A percentile compares a stretch with the other conserved stretches of the same genome.
Evolutionary conservation across 106 monocot genomes (phyloP).

Genomic region (Dioscorea zingiberensis): DNA sequence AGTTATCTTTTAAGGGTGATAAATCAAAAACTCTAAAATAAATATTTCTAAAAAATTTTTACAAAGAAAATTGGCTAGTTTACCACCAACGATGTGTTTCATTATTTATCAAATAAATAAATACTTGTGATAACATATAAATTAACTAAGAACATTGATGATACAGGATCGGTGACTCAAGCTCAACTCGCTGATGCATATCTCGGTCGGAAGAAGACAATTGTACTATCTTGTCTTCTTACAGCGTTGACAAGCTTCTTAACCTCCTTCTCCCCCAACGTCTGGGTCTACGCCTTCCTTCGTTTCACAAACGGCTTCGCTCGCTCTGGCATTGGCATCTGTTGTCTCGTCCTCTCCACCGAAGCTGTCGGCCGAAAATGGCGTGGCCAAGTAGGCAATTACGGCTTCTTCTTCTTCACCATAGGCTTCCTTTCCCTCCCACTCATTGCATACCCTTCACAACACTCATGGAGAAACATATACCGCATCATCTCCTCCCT

Average conservation of each 20-base stretch:
- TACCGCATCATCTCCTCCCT: constrained; percentile 48
- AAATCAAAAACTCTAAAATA: no score
- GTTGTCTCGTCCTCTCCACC: constrained; percentile 73
- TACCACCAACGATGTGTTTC: no score
- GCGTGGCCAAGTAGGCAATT: constrained; percentile 72
- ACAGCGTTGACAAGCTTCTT: constrained; percentile 48
- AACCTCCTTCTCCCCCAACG: constrained; percentile 66
- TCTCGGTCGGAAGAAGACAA: constrained; percentile 66
- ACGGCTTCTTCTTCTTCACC: constrained; percentile 85
- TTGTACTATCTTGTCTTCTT: constrained; percentile 62
- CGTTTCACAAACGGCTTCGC: constrained; percentile 76
- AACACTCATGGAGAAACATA: constrained; percentile 52
- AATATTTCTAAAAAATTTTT: no score
- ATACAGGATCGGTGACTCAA: constrained; percentile 43
- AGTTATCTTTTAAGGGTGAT: no score
- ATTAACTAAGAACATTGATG: background rate
- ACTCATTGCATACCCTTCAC: constrained; percentile 44
- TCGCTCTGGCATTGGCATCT: constrained; percentile 71
- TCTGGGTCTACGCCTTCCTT: constrained; percentile 62
- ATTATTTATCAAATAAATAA: no score
- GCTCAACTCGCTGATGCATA: constrained; percentile 60
- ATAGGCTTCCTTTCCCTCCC: constrained; percentile 74
- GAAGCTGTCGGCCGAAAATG: constrained; percentile 65
- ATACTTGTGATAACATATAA: no score
- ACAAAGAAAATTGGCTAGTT: no score